Conservation (phyloP, 2,329 filamentous ascomycete species). For the Fusarium avenaceum region DNA sequence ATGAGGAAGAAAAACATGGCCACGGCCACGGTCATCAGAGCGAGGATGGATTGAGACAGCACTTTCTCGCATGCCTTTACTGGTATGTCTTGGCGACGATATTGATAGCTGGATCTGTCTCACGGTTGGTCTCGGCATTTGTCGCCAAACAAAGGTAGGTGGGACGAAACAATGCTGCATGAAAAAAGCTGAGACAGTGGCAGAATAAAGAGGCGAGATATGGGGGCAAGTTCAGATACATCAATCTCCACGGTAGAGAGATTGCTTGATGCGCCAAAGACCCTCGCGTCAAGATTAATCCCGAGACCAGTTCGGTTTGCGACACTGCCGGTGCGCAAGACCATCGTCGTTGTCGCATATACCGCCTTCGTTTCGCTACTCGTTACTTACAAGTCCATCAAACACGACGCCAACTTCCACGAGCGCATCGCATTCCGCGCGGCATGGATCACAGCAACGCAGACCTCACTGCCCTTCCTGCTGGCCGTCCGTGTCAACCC, state of each 20-base stretch:
- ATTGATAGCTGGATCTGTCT: slow-evolving; percentile 32
- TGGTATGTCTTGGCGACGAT: slow-evolving; percentile 44
- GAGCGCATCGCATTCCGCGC: slow-evolving; percentile 49
- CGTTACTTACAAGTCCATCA: slow-evolving; percentile 46
- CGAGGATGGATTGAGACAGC: slow-evolving; percentile 46
- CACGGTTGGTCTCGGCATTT: slow-evolving; percentile 32
- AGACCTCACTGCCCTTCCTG: slow-evolving; percentile 44
- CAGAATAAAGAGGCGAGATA: slow-evolving; percentile 39
- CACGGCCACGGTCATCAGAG: slow-evolving; percentile 42
- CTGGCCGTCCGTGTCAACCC: slow-evolving; percentile 45
- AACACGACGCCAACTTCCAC: slow-evolving; percentile 46
- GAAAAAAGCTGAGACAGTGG: background rate
- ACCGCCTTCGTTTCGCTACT: slow-evolving; percentile 42
- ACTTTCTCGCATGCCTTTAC: slow-evolving; percentile 45
- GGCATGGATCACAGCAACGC: slow-evolving; percentile 46
- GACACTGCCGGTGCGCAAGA: slow-evolving; percentile 37
- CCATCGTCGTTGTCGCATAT: slow-evolving; percentile 32
- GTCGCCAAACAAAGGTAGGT: slow-evolving; percentile 46
- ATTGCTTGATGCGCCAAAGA: slow-evolving; percentile 31
- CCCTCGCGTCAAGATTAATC: slow-evolving; percentile 10
- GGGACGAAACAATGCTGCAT: background rate
- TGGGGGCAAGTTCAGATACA: slow-evolving; percentile 26
- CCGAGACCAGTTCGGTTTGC: slow-evolving; percentile 30
- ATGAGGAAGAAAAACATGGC: slow-evolving; percentile 35
- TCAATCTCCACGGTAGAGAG: slow-evolving; percentile 36